Base-by-base conservation (phyloP, 1,284 basidiomycete genomes). In the Apiotrichum sp. region DNA sequence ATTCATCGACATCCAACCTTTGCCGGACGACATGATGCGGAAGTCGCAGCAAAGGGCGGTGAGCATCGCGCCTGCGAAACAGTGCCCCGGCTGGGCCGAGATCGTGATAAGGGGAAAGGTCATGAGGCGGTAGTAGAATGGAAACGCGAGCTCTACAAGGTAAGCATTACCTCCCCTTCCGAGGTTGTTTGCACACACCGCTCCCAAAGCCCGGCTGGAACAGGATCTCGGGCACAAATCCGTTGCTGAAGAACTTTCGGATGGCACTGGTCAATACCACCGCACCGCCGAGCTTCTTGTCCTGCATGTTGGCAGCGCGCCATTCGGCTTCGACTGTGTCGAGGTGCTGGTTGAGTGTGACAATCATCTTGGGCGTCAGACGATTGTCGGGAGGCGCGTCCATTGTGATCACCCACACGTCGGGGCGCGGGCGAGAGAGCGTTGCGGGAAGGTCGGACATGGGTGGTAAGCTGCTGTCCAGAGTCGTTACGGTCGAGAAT, bases 1-100 rank as follows among this genome's bases (percentile, higher is more conserved):
- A 70, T 96, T 96, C 91, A 96, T 95, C 71, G 84, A 89, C 55
- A 90, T 77, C 85, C 88, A 93, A 4, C 87, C 86, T 67, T 83
- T 84, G 64, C 81, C 86, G 14, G 84, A 86, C 61, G 88, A 86
- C 86, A 95, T 93, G 55, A 96, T 80, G 32, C 93, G 83, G 75
- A 90, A 95, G 72, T 97, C 93, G 72, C 91, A 95, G 2, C 81
- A 81, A 47, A 93, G 76, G 0, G 88, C 82, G 11, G 93, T 77
- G 65, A 90, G 84, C 69, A 90, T 85, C 8, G 84, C 93, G 9
- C 82, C 93, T 1, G 92, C 93, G 70, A 91, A 96, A 72, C 74
- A 69, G 69, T 96, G 93, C 0, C 93, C 93, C 67, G 93, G 93
- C 67, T 96, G 84, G 3, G 89, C 88, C 34, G 89, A 89, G 59